Conservation (phyloP, 768 basidiomycete species). For the Hygrocybe punicea region DNA sequence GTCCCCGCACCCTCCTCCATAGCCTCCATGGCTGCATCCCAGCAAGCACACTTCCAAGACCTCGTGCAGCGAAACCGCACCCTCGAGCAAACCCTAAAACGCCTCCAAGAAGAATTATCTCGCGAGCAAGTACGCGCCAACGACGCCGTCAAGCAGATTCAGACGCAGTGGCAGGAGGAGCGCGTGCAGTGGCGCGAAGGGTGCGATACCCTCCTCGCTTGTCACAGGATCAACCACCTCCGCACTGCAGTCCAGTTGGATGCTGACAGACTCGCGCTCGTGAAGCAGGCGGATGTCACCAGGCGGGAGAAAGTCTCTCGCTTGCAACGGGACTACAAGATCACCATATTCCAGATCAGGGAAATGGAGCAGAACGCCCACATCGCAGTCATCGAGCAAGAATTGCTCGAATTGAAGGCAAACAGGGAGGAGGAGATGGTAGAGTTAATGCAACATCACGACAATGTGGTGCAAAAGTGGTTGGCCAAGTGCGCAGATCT, state of each 20-base stretch:
- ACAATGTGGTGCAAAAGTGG: slow-evolving; percentile 27
- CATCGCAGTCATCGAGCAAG: slow-evolving; percentile 51
- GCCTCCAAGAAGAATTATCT: slow-evolving; percentile 48
- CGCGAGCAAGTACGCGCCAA: slow-evolving; percentile 44
- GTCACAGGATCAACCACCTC: slow-evolving; percentile 64
- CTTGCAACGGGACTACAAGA: slow-evolving; percentile 61
- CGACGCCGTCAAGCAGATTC: slow-evolving; percentile 41
- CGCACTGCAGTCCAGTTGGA: slow-evolving; percentile 53
- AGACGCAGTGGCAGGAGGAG: slow-evolving; percentile 51
- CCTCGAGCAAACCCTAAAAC: slow-evolving; percentile 58
- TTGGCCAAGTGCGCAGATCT: slow-evolving; percentile 34
- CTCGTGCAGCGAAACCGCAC: slow-evolving; percentile 66
- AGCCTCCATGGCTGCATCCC: slow-evolving; percentile 46
- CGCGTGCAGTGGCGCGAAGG: slow-evolving; percentile 58
- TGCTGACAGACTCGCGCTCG: slow-evolving; percentile 45
- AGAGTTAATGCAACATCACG: slow-evolving; percentile 17
- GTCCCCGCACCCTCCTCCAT: neutral
- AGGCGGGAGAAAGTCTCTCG: slow-evolving; percentile 57
- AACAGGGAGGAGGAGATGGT: slow-evolving; percentile 10
- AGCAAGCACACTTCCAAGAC: slow-evolving; percentile 68
- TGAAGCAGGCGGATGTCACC: slow-evolving; percentile 49
- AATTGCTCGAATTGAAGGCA: slow-evolving; percentile 31
- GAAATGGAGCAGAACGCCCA: slow-evolving; percentile 59
- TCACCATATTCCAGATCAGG: slow-evolving; percentile 62
- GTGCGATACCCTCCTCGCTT: slow-evolving; percentile 59